Base-by-base conservation (phyloP, 495 filamentous ascomycete genomes). In the Penicillium argentinense region DNA sequence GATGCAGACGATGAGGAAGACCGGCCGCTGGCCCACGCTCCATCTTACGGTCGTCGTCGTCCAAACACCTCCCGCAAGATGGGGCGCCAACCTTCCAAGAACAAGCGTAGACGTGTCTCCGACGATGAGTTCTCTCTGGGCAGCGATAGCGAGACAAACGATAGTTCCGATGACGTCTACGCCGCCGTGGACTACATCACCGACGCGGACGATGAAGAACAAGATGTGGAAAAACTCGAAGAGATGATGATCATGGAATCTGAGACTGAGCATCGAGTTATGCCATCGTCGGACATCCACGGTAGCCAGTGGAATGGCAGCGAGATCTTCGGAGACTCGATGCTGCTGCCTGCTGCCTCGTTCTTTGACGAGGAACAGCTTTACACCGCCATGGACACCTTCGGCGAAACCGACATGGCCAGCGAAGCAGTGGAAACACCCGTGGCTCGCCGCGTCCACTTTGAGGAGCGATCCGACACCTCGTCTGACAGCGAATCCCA, bases 111-210 rank as follows among this genome's bases (percentile, higher is more conserved):
- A 52, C 65, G 70, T 46, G 58, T 71, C 24, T 80, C 82, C 5
- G 80, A 86, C 47, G 83, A 90, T 45, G 83, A 85, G 43, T 78
- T 76, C 34, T 86, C 64, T 19, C 52, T 57, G 17, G 60, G 63
- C 41, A 72, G 69, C 41, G 58, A 64, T 38, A 60, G 57, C 21
- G 67, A 68, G 40, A 56, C 62, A 9, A 63, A 67, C 23, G 68
- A 72, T 9, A 67, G 63, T 53, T 74, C 72, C 27, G 85, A 90
- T 53, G 84, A 86, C 56, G 76, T 79, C 27, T 89, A 91, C 61
- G 84, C 84, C 11, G 87, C 75, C 13, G 83, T 92, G 25, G 84
- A 91, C 53, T 80, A 87, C 27, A 85, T 95, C 48, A 85, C 79
- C 44, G 88, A 91, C 37, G 85, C 78, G 7, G 85, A 88, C 49